Evolutionary conservation across 768 basidiomycete species (phyloP).

Genomic region (Krasilnikovozyma curviuscula): DNA sequence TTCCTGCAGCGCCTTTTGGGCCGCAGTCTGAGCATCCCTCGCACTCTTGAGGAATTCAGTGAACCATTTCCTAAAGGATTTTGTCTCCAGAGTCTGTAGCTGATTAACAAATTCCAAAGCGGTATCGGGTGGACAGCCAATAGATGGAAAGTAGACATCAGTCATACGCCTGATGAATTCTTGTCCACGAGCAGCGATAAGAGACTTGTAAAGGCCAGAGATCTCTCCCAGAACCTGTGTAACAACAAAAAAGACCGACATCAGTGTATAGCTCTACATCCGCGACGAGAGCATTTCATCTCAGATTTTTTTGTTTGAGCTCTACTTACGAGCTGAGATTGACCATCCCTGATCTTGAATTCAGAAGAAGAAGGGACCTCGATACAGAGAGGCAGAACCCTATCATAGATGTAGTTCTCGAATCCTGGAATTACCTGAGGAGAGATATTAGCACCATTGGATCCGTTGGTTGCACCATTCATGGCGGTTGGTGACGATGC

Average conservation of each 20-base stretch:
- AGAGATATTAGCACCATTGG: slow-evolving; percentile 26
- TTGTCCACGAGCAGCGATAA: slow-evolving; percentile 53
- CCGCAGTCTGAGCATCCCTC: too few relatives aligned
- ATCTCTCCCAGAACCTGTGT: slow-evolving; percentile 72
- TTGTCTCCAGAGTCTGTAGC: slow-evolving; percentile 21
- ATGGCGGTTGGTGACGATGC: slow-evolving; percentile 21
- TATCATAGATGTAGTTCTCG: slow-evolving; percentile 76
- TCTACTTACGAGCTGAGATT: slow-evolving; percentile 52
- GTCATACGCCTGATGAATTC: slow-evolving; percentile 71
- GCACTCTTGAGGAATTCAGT: slow-evolving; percentile 25
- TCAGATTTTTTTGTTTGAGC: too few relatives aligned
- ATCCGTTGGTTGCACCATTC: slow-evolving; percentile 21
- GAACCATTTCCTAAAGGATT: slow-evolving; percentile 25
- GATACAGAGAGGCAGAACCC: slow-evolving; percentile 62
- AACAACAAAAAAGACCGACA: neutral
- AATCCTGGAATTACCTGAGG: slow-evolving; percentile 53
- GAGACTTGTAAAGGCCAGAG: slow-evolving; percentile 57
- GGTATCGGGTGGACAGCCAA: slow-evolving; percentile 63
- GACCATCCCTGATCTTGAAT: slow-evolving; percentile 77
- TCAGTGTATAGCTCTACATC: too few relatives aligned
- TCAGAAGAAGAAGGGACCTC: slow-evolving; percentile 54
- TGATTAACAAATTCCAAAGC: slow-evolving; percentile 44
- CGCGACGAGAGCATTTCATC: too few relatives aligned
- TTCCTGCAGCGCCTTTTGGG: too few relatives aligned
- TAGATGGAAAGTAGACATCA: slow-evolving; percentile 61